Base-by-base conservation (phyloP, 73 alveolate genomes). In the Diophrys appendiculata region DNA sequence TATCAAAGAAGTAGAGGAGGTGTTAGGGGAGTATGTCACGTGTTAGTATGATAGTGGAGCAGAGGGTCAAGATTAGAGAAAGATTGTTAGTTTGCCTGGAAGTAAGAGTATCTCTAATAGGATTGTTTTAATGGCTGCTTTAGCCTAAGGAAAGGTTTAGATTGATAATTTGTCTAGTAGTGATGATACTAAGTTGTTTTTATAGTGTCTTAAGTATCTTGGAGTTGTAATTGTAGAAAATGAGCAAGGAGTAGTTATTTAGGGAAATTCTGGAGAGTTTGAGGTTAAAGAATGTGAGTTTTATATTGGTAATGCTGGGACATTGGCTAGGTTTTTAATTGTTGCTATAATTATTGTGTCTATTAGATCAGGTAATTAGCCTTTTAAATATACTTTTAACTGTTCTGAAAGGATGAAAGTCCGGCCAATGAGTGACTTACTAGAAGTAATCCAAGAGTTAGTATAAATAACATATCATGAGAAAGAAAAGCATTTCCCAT, bases 291-390 rank as follows among this genome's bases (percentile, higher is more conserved):
- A 86, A 72, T 55, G 33, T 27, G 60, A 32, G 60, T 56, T 86
- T 55, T 52, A 86, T 86, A 65, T 86, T 1, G 84, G 72, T 27
- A 83, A 86, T 52, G 64, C 86, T 68, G 89, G 89, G 33, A 80
- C 89, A 32, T 52, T 76, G 34, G 88, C 93, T 35, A 26, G 89
- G 55, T 86, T 86, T 32, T 24, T 86, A 29, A 29, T 65, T n/a
- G n/a, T n/a, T n/a, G n/a, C n/a, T n/a, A n/a, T n/a, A n/a, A n/a
- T n/a, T n/a, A n/a, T n/a, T n/a, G n/a, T n/a, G n/a, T n/a, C n/a
- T n/a, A n/a, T n/a, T n/a, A n/a, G n/a, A n/a, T n/a, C n/a, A n/a
- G n/a, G n/a, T n/a, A n/a, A n/a, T n/a, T n/a, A n/a, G n/a, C n/a
- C n/a, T n/a, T n/a, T n/a, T n/a, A n/a, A n/a, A n/a, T n/a, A n/a